Base-by-base conservation (phyloP, 2,329 filamentous ascomycete species). In the Nemania abortiva region DNA sequence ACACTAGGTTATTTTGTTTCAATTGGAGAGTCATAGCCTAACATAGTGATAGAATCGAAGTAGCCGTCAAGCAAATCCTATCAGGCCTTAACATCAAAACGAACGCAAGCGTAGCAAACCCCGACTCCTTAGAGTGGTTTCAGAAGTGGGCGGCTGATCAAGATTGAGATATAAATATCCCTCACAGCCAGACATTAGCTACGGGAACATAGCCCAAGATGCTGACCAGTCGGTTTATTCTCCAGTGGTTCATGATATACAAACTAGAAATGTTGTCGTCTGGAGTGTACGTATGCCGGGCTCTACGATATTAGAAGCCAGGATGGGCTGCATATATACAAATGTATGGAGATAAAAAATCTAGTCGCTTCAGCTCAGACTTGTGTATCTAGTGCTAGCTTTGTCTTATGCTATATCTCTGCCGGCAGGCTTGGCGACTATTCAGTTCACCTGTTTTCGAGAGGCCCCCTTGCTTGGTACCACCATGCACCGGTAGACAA, bases 41-140 rank as follows among this genome's bases (percentile, higher is more conserved):
- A 73, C 53, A 42, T 22, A n/a, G 55, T 27, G 3, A 42, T 47
- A 93, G 91, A 82, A 93, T 99, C 68, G 95, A 99, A 80, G 94
- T 97, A 56, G 93, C 94, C 0, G 95, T 98, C 6, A 98, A 98
- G 84, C 95, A 98, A 81, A 98, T 98, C 53, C 83, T 99, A 1
- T 97, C 93, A 31, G 95, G 95, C 0, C 84, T 95, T 81, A 89
- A 93, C 61, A 90, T 98, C 72, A 95, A 94, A 84, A 96, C 93
- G 0, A 94, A 94, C 57, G 94, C 95, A 0, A 97, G 93, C 76
- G 95, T 98, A n/a, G 93, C 94, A 4, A 98, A 98, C 79, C 91
- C 92, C 1, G 92, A 91, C 73, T 94, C 95, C 72, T 81, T 99
- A 73, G 91, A 93, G 49, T 98, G 94, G 92, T 98, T 98, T 81